Percentiles rank a stretch among this genome's conserved stretches.
Evolutionary conservation across 192 early-diverging fungal genomes (phyloP).

Genomic region (Backusella westeae): DNA sequence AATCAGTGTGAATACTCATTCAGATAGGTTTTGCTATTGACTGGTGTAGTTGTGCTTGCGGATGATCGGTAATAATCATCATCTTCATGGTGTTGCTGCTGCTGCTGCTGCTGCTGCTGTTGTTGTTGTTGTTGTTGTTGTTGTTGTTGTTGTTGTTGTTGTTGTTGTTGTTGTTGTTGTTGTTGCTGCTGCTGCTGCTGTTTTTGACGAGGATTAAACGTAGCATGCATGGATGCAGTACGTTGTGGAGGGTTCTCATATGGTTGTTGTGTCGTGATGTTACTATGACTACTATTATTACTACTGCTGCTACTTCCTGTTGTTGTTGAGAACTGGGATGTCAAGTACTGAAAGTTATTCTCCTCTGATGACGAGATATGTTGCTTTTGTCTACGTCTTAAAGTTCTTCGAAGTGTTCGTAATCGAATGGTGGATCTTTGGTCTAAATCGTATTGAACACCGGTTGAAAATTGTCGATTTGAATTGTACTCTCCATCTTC

Average conservation of each 20-base stretch:
- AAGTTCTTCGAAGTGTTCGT: constrained; percentile 2
- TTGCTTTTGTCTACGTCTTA: not conserved
- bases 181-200: no score
- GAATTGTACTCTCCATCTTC: constrained; percentile 9
- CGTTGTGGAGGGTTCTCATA: constrained; percentile 9
- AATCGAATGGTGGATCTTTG: not conserved
- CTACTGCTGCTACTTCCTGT: not conserved
- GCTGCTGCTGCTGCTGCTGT: not conserved
- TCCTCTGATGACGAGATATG: not conserved
- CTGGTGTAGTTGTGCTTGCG: not conserved
- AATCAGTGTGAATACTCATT: constrained; percentile 7
- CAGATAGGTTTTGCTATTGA: constrained; percentile 11
- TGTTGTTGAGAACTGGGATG: not conserved
- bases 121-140: not conserved
- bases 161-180: not conserved
- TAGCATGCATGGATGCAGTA: constrained; percentile 14
- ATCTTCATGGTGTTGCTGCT: not conserved
- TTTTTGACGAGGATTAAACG: not conserved
- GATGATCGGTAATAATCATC: constrained; percentile 5
- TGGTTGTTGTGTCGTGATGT: not conserved
- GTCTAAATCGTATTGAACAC: constrained; percentile 2
- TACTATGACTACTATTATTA: constrained; percentile 1
- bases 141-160: no score
- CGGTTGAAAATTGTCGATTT: constrained; percentile 1
- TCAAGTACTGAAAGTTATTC: constrained; percentile 3